Base-by-base conservation (phyloP, 306 rosid species). In the Cucumis hystrix region DNA sequence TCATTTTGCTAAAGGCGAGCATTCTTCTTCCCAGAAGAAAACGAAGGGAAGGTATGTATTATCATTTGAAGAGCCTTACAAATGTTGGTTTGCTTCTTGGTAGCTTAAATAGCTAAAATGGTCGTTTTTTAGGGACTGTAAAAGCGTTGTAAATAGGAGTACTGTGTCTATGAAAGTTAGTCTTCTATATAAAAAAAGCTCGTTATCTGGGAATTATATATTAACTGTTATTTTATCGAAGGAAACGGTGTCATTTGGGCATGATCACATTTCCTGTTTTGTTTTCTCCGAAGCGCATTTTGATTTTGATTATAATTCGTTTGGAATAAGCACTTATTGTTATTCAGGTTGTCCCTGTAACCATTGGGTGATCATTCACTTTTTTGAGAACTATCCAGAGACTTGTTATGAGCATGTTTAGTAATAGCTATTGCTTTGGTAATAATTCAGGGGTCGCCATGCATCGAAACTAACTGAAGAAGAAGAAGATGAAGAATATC, bases 401-500 rank as follows among this genome's bases (percentile, higher is more conserved):
- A 41, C 16, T 40, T 40, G 2, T 18, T 67, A 4, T 49, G 5
- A 45, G 28, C 15, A 16, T 66, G 51, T 17, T 18, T 37, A 51
- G 25, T 16, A 35, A 45, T 75, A 71, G 75, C 64, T 33, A 60
- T 69, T 60, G 2, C 14, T 41, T 43, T 75, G 21, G 59, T 30
- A 66, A 72, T 80, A 21, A 70, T 47, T 81, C 73, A 92, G 97
- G 91, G 99, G 99, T 52, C 99, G 99, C 35, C 99, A 95, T 88
- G 97, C 97, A 37, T 95, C 97, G n/a, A 95, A 95, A 85, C 54
- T 90, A 51, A 95, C 98, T n/a, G 98, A 95, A 83, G 97, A 95
- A 80, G 99, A 95, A 81, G 99, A 95, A 78, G 99, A 95, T 77
- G 97, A 95, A 85, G 97, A 92, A 68, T 95, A 83, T 78, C 97